Conservation (phyloP, 768 basidiomycete species). For the Punctularia strigosozonata region DNA sequence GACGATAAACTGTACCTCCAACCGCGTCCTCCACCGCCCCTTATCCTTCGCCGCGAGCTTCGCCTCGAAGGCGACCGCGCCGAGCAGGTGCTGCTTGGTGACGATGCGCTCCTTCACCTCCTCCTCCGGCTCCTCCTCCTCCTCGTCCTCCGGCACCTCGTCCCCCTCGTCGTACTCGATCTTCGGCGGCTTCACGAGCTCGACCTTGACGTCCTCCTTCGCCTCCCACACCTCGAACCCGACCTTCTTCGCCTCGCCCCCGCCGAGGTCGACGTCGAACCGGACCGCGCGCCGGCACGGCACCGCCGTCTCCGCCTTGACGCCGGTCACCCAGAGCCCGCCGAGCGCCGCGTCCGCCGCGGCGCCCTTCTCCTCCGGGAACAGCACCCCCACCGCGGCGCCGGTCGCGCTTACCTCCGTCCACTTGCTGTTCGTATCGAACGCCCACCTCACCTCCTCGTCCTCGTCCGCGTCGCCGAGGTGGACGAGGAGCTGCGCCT, state of each 20-base stretch:
- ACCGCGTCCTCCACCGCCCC: slow-evolving; percentile 37
- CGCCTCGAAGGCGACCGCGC: slow-evolving; percentile 21
- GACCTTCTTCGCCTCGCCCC: slow-evolving; percentile 30
- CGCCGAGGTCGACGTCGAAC: slow-evolving; percentile 43
- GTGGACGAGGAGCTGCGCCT: slow-evolving; percentile 49
- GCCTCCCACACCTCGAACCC: slow-evolving; percentile 74
- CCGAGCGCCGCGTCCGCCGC: slow-evolving; percentile 33
- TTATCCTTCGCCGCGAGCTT: slow-evolving; percentile 27
- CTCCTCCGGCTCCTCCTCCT: slow-evolving; percentile 47
- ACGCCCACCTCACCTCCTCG: slow-evolving; percentile 38
- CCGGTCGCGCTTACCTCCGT: slow-evolving; percentile 43
- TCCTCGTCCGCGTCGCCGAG: slow-evolving; percentile 33
- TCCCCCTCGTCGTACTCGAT: slow-evolving; percentile 33
- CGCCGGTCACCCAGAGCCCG: slow-evolving; percentile 53
- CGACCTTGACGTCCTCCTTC: slow-evolving; percentile 51
- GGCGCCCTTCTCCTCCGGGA: slow-evolving; percentile 44
- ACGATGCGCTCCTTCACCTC: slow-evolving; percentile 54
- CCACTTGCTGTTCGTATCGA: slow-evolving; percentile 28
- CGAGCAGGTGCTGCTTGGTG: slow-evolving; percentile 40
- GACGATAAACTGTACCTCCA: slow-evolving; percentile 33
- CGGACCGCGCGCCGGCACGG: slow-evolving; percentile 51
- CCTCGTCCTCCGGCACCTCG: slow-evolving; percentile 34
- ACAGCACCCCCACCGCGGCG: slow-evolving; percentile 52
- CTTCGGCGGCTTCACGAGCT: slow-evolving; percentile 39
- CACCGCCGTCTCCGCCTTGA: slow-evolving; percentile 60